Evolutionary conservation across 2,329 filamentous ascomycete genomes (phyloP).

Genomic region (Aureobasidium sp.): DNA sequence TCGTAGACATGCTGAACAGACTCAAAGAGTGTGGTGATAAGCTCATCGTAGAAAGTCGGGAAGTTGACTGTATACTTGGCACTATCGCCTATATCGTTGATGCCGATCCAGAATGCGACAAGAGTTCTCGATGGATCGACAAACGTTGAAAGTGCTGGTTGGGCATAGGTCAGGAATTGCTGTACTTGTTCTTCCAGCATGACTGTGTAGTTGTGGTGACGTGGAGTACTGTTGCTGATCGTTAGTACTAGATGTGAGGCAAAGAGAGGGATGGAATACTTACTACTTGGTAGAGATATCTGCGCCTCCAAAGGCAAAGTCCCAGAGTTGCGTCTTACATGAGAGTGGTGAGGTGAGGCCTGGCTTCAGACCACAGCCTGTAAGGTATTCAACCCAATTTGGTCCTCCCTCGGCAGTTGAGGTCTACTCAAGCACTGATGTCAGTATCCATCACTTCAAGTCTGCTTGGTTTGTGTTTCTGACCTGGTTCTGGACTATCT

Average conservation of each 20-base stretch:
- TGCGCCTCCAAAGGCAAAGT: conserved; percentile 50
- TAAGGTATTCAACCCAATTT: conserved; percentile 50
- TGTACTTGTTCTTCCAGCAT: conserved; percentile 44
- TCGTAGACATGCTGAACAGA: conserved; percentile 36
- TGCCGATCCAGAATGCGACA: conserved; percentile 47
- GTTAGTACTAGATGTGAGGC: conserved; percentile 21
- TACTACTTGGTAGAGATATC: conserved; percentile 41
- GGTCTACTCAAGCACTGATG: conserved; percentile 24
- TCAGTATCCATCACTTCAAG: neutral
- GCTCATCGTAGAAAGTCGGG: conserved; percentile 36
- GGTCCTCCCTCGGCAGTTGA: conserved; percentile 47
- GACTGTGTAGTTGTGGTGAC: conserved; percentile 37
- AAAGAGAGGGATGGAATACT: conserved; percentile 6
- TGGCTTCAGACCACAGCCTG: conserved; percentile 41
- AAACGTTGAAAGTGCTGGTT: conserved; percentile 32
- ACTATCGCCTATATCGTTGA: conserved; percentile 51
- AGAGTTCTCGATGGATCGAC: conserved; percentile 35
- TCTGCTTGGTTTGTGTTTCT: neutral
- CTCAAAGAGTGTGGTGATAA: conserved; percentile 36
- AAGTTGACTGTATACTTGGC: conserved; percentile 27
- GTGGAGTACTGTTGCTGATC: conserved; percentile 18
- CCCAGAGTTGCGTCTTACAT: conserved; percentile 46
- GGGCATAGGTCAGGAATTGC: conserved; percentile 42
- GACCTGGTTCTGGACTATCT: conserved; percentile 45
- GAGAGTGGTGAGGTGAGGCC: conserved; percentile 37